phyloP scores from a whole-genome alignment of 306 rosid species.

The Hippophae tibetana region DNA sequence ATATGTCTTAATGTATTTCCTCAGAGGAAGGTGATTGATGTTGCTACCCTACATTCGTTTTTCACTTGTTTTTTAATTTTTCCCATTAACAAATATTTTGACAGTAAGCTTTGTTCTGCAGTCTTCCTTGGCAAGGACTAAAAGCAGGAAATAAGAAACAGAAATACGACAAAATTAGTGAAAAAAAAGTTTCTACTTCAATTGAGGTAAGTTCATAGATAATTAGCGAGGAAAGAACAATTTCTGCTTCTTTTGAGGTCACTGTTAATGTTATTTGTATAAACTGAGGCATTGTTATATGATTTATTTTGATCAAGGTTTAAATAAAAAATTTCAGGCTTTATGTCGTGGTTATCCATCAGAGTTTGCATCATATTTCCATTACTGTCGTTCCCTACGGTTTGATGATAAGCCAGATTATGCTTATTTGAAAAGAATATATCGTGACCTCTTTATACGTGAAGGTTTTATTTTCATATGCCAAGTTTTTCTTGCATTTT shows the following conservation, averaged over 20 bases:
- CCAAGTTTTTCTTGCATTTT: not conserved
- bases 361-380: slow-evolving; percentile 95
- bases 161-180: slow-evolving; percentile 87
- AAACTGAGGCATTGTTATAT: not conserved
- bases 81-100: slow-evolving; percentile 10
- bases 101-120: slow-evolving; percentile 26
- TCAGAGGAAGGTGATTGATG: slow-evolving; percentile 81
- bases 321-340: slow-evolving; percentile 46
- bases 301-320: slow-evolving; percentile 12
- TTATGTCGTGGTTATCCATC: slow-evolving; percentile 93
- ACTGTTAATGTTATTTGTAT: too few relatives aligned
- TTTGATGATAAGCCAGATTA: slow-evolving; percentile 97
- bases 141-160: slow-evolving; percentile 97
- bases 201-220: slow-evolving; percentile 51
- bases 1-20: slow-evolving; percentile 83
- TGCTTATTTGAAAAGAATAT: slow-evolving; percentile 90
- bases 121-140: slow-evolving; percentile 99
- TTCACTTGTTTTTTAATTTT: slow-evolving; percentile 9
- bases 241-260: too few relatives aligned
- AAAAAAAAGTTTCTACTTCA: slow-evolving; percentile 83
- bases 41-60: slow-evolving; percentile 10
- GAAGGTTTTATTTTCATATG: slow-evolving; percentile 51
- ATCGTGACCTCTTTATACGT: slow-evolving; percentile 88
- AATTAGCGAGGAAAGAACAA: not conserved
- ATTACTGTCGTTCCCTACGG: slow-evolving; percentile 87